A percentile compares a stretch with the other conserved stretches of the same genome.
Evolutionary conservation across 257 asterid genomes (phyloP).

Genomic region (Nicotiana attenuata): DNA sequence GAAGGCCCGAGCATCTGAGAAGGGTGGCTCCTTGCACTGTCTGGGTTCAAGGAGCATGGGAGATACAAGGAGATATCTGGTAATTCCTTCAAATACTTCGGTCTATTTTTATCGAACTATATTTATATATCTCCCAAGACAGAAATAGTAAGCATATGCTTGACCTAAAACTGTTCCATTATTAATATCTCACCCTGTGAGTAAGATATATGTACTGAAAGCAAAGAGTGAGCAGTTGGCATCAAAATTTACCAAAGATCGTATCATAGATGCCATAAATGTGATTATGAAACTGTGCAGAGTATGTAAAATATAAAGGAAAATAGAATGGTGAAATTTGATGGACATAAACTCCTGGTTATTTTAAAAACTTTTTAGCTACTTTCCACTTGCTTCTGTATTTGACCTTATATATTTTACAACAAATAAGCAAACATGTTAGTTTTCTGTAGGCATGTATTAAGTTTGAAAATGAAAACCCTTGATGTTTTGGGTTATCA

Average conservation of each 20-base stretch:
- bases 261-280: not conserved
- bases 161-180: not conserved
- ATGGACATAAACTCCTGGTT: not conserved
- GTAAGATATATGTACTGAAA: not conserved
- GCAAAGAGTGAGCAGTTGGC: not conserved
- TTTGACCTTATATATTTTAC: too few species aligned
- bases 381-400: too few species aligned
- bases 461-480: not conserved
- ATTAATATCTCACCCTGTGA: not conserved
- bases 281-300: not conserved
- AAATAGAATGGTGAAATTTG: not conserved
- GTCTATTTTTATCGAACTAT: too few species aligned
- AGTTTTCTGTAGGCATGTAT: not conserved
- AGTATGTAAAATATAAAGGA: not conserved
- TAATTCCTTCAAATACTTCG: too few species aligned
- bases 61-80: too few species aligned
- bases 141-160: constrained; percentile 36
- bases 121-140: too few species aligned
- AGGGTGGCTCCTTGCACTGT: too few species aligned
- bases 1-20: too few species aligned
- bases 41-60: too few species aligned
- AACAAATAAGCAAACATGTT: not conserved
- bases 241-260: not conserved
- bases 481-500: not conserved
- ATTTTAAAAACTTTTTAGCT: not conserved